Conservation (phyloP, 164 flowering plant species). For the Liquidambar formosana region DNA sequence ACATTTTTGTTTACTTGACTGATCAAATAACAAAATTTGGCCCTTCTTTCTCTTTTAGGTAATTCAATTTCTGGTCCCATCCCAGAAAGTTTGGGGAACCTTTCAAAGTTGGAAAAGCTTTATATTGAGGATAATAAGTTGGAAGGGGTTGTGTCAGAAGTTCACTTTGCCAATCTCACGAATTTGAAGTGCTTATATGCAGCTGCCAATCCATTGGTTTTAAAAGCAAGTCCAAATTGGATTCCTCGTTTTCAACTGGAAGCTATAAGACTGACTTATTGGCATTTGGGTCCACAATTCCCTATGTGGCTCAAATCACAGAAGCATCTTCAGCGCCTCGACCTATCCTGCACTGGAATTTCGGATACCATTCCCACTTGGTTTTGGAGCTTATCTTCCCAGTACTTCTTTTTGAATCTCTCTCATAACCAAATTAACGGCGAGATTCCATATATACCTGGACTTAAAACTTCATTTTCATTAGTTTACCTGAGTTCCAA, state of each 20-base stretch:
- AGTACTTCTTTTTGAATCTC: constrained; percentile 16
- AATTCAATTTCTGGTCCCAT: too few species aligned
- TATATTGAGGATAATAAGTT: background rate
- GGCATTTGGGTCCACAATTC: constrained; percentile 9
- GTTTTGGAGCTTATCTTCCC: constrained; percentile 12
- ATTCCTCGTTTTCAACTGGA: too few species aligned
- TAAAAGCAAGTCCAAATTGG: constrained; percentile 8
- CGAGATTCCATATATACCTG: too few species aligned
- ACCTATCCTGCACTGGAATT: constrained; percentile 14
- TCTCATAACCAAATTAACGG: too few species aligned
- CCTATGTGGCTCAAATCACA: constrained; percentile 16
- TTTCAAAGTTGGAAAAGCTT: too few species aligned
- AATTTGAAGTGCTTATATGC: background rate
- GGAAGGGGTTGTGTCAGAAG: background rate
- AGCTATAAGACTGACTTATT: background rate
- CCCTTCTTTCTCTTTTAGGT: too few species aligned
- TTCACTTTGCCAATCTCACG: too few species aligned
- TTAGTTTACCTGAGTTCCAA: background rate
- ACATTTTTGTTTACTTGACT: constrained; percentile 8
- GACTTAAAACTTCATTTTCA: too few species aligned
- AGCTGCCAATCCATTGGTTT: background rate
- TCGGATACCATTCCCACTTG: constrained; percentile 11
- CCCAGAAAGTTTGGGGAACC: too few species aligned
- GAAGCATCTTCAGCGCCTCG: background rate
- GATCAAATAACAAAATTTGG: too few species aligned